Conservation (phyloP, 2,329 filamentous ascomycete genomes). For the Fusarium drepaniforme region DNA sequence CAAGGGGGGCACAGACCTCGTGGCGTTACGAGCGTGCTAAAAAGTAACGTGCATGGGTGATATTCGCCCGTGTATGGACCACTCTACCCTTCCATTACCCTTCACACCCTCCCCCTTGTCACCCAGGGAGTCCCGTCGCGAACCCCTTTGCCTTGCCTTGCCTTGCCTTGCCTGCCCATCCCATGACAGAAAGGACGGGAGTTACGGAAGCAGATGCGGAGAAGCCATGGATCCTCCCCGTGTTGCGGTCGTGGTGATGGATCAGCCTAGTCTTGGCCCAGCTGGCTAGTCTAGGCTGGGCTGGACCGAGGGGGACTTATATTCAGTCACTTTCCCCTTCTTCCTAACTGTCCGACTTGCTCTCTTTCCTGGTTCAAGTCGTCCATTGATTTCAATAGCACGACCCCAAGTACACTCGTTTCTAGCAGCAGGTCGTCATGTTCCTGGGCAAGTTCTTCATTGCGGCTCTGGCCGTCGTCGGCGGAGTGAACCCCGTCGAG, state of each 20-base stretch:
- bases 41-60: slow-evolving; percentile 40
- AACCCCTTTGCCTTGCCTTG: slow-evolving; percentile 32
- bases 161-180: too few species aligned
- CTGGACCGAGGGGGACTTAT: slow-evolving; percentile 7
- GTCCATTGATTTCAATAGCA: slow-evolving; percentile 31
- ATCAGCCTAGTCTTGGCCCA: slow-evolving; percentile 24
- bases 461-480: slow-evolving; percentile 43
- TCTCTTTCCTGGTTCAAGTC: slow-evolving; percentile 29
- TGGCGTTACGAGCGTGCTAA: slow-evolving; percentile 43
- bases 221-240: slow-evolving; percentile 27
- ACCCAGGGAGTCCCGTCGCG: slow-evolving; percentile 30
- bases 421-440: slow-evolving; percentile 23
- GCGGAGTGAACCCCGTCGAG: slow-evolving; percentile 37
- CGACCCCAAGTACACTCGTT: slow-evolving; percentile 36
- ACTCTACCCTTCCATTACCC: slow-evolving; percentile 16
- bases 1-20: slow-evolving; percentile 35
- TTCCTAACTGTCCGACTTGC: slow-evolving; percentile 11
- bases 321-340: slow-evolving; percentile 35
- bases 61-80: slow-evolving; percentile 16
- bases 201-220: slow-evolving; percentile 35
- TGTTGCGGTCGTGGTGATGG: slow-evolving; percentile 8
- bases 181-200: slow-evolving; percentile 35
- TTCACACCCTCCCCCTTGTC: slow-evolving; percentile 40
- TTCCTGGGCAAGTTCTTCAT: slow-evolving; percentile 38
- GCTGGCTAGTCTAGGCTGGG: neutral